Evolutionary conservation across 805 yeast species (phyloP), one percentile per base, ranked within the genome.

Genomic region (Ogataea corticis): DNA sequence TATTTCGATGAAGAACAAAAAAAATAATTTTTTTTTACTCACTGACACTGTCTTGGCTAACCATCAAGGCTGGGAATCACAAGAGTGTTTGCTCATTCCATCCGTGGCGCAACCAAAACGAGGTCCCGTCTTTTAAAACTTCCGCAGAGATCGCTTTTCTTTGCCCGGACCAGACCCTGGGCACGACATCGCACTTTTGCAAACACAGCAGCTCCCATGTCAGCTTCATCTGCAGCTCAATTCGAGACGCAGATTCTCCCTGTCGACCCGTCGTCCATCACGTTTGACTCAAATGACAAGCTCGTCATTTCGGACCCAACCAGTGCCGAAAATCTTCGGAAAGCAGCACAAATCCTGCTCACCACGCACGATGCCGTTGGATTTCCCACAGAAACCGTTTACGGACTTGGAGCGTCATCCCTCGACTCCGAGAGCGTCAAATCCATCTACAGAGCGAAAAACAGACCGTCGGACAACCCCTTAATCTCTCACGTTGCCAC

Each of bases 301-400:
- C 38, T 56, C 7, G 36, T 36, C 6, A 72, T 85, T 15, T 55
- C 72, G 1, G 88, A 84, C 56, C 56, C 69, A n/a, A 62, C 62
- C 21, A 83, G 95, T 0, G 66, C 69, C 46, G 45, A 55, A 10
- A 78, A 78, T 48, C 66, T 90, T 2, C 41, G 64, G 10, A 65
- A 65, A 15, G 97, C 97, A 5, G 82, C 89, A 0, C 55, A 68
- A 2, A 66, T 82, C 4, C 64, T 90, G 4, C 63, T 69, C 14
- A 63, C 65, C 2, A 69, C 83, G 0, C 61, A 74, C 31, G 70
- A 80, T 21, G 89, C 84, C 0, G 90, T 94, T 12, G 98, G 92
- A 0, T 91, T 94, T 57, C 99, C 99, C 2, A 88, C 99, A 0
- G 99, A 94, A 61, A 94, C 99, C 0, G 99, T 94, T 0, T 94